Conservation (phyloP, 2,329 filamentous ascomycete species). For the Clonostachys rhizophaga region DNA sequence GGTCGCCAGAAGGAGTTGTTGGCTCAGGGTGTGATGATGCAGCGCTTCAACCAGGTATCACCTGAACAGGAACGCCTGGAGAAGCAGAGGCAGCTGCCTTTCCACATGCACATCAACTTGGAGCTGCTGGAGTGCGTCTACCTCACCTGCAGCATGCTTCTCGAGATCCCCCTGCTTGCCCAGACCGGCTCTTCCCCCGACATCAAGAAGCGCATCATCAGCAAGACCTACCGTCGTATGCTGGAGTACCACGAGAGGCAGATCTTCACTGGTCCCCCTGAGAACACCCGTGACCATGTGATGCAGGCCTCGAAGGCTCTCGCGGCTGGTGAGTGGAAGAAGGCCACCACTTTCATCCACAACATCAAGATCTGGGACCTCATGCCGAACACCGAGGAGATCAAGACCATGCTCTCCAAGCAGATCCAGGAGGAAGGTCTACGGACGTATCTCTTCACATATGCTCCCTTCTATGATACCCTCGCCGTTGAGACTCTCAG, state of each 20-base stretch:
- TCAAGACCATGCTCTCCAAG: conserved; percentile 95
- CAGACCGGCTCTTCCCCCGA: conserved; percentile 96
- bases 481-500: conserved; percentile 81
- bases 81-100: conserved; percentile 94
- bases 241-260: conserved; percentile 99
- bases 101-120: conserved; percentile 99
- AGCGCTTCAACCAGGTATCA: conserved; percentile 92
- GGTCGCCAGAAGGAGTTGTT: conserved; percentile 97
- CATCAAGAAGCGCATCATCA: conserved; percentile 95
- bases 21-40: conserved; percentile 97
- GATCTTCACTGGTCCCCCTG: conserved; percentile 96
- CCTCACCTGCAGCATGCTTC: conserved; percentile 97
- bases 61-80: conserved; percentile 97
- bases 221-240: conserved; percentile 99
- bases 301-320: conserved; percentile 99
- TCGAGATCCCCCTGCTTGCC: conserved; percentile 94
- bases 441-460: conserved; percentile 97
- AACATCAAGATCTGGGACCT: conserved; percentile 99
- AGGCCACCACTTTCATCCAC: conserved; percentile 87
- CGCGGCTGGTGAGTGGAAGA: conserved; percentile 97
- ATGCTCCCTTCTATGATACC: conserved; percentile 98
- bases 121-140: conserved; percentile 98
- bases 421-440: conserved; percentile 99
- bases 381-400: conserved; percentile 86
- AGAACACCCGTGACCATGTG: conserved; percentile 98